Percentiles rank a stretch among this genome's conserved stretches.
Evolutionary conservation across 2,329 filamentous ascomycete species (phyloP).

Genomic region (Colletotrichum sp.): DNA sequence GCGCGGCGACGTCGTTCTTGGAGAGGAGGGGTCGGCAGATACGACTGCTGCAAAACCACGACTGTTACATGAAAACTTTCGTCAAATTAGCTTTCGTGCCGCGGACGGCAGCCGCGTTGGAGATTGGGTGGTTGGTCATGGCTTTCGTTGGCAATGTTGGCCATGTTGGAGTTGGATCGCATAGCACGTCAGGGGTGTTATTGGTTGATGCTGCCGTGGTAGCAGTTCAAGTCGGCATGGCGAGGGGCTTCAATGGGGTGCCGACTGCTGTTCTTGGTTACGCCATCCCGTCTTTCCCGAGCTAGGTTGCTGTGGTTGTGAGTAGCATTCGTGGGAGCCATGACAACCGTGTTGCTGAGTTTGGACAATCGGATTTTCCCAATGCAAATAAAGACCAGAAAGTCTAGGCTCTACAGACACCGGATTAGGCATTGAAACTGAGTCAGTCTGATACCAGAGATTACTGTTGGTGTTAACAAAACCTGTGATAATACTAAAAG

Average conservation of each 20-base stretch:
- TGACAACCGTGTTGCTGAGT: not conserved
- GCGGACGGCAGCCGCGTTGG: not conserved
- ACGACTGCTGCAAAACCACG: constrained; percentile 7
- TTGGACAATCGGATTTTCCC: not conserved
- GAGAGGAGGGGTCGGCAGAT: not conserved
- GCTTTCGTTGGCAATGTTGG: not conserved
- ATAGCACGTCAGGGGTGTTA: not conserved
- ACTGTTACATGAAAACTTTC: constrained; percentile 13
- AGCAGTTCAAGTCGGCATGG: not conserved
- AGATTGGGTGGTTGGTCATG: not conserved
- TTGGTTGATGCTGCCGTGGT: not conserved
- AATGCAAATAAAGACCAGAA: not conserved
- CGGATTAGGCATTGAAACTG: not conserved
- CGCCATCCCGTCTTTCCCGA: not conserved
- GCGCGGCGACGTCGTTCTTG: not conserved
- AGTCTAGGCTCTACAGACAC: not conserved
- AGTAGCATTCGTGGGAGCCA: not conserved
- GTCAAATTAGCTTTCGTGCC: not conserved
- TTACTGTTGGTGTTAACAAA: not conserved
- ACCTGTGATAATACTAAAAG: not conserved
- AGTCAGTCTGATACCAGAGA: not conserved
- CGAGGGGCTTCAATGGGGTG: not conserved
- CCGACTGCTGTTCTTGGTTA: not conserved
- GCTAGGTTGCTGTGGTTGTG: not conserved
- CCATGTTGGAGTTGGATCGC: not conserved